These are phyloP conservation scores for Potentilla sterilis DNA, from an alignment of 306 rosid genomes.

Conservation along the genomic window DNA sequence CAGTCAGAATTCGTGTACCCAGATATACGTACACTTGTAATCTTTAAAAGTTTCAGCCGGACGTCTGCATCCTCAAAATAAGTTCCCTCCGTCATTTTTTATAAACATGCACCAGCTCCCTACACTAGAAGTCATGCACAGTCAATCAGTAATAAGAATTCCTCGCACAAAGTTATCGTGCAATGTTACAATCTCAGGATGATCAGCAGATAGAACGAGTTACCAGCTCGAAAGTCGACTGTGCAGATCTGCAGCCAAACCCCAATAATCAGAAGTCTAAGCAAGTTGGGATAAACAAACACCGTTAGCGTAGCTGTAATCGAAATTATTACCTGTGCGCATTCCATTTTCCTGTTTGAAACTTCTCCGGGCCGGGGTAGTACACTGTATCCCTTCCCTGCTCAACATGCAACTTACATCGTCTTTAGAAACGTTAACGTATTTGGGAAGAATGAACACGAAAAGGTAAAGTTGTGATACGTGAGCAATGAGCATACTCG, in stretches of 20 bases:
- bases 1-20: neutral
- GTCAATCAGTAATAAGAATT: neutral
- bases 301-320: neutral
- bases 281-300: neutral
- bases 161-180: constrained; percentile 78
- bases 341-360: constrained; percentile 84
- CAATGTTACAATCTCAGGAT: constrained; percentile 77
- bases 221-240: constrained; percentile 65
- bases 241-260: constrained; percentile 51
- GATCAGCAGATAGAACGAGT: constrained; percentile 49
- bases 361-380: constrained; percentile 74
- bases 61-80: neutral
- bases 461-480: too few species aligned
- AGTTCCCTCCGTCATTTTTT: neutral
- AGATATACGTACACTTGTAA: neutral
- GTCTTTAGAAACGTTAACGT: too few species aligned
- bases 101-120: neutral
- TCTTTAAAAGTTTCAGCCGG: neutral
- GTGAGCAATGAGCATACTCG: too few species aligned
- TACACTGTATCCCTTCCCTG: constrained; percentile 77
- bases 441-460: too few species aligned
- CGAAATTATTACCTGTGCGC: constrained; percentile 62
- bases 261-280: neutral
- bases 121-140: neutral
- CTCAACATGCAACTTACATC: constrained; percentile 10